Evolutionary conservation across 73 alveolate species (phyloP).

Genomic region (Paramecium sexaurelia): DNA sequence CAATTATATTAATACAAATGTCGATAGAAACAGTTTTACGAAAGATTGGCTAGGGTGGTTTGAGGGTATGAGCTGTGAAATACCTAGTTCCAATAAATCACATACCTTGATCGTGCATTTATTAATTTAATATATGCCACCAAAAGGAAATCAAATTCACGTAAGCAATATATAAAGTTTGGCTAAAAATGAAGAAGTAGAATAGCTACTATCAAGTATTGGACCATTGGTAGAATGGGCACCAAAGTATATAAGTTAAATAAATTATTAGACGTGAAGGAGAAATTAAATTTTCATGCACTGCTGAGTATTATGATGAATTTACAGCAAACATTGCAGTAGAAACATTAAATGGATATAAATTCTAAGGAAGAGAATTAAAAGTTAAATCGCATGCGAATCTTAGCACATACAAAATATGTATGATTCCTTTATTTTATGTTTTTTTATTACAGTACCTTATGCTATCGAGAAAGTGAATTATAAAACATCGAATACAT

Average conservation of each 20-base stretch:
- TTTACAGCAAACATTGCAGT: slow-evolving; percentile 23
- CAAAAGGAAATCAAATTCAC: slow-evolving; percentile 14
- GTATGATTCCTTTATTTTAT: slow-evolving; percentile 19
- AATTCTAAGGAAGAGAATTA: slow-evolving; percentile 27
- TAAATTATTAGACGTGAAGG: background rate
- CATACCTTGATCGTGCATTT: slow-evolving; percentile 28
- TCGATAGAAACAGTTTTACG: background rate
- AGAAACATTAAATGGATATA: slow-evolving; percentile 3
- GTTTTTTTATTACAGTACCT: slow-evolving; percentile 36
- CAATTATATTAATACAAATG: background rate
- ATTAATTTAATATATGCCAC: slow-evolving; percentile 23
- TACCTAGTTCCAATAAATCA: slow-evolving; percentile 21
- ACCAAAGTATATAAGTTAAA: background rate
- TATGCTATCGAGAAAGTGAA: slow-evolving; percentile 47
- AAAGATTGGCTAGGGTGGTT: slow-evolving; percentile 8
- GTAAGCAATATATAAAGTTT: slow-evolving; percentile 18
- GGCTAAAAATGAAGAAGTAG: slow-evolving; percentile 50
- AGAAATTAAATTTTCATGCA: background rate
- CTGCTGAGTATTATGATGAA: slow-evolving; percentile 53
- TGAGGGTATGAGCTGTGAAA: background rate
- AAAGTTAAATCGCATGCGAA: slow-evolving; percentile 7
- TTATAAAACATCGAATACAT: slow-evolving; percentile 53
- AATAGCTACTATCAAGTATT: background rate
- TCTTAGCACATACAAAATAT: background rate
- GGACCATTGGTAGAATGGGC: slow-evolving; percentile 28